Evolutionary conservation across 192 early-diverging fungal genomes (phyloP), one percentile per base, ranked within the genome.

Genomic region (Thamnidium elegans): DNA sequence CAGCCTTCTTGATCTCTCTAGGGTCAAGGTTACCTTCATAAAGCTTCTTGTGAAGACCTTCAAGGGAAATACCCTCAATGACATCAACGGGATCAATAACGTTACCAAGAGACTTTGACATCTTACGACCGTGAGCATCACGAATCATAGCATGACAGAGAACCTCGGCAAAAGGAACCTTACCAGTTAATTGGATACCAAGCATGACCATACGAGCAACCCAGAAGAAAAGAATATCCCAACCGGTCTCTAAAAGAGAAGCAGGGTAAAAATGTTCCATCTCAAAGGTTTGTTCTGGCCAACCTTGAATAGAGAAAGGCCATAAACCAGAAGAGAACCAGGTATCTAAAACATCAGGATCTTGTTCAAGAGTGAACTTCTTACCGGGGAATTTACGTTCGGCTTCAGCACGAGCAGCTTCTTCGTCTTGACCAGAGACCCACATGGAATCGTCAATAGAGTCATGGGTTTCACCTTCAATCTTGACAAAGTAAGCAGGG

Each of bases 171-270:
- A 99, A 99, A 2, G 97, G 97, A 52, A 94, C 86, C 71, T 94
- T 69, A n/a, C 95, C 95, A 10, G 95, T 99, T 54, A 97, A 79
- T 69, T 96, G 92, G 58, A 94, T 91, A 70, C 94, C 92, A 65
- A 99, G 75, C 97, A 99, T 99, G 44, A 99, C 94, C 97, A 99
- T 99, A 63, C 97, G 86, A 13, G 95, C 95, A 51, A 98, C 95
- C 97, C 97, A 99, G 88, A 96, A 98, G 88, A 98, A 98, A 63
- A 99, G 72, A 77, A 99, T 99, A 78, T 99, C 97, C 89, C 91
- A 92, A 11, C 97, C 97, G 65, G 95, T 99, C 80, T 99, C 97
- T 23, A 99, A 81, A 23, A 99, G 68, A 3, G 85, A 77, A 53
- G 93, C 92, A 7, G 97, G 97, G 74, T 94, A 99, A 81, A 93